Evolutionary conservation across 345 rosid genomes (phyloP).

Genomic region (Moringa oleifera): DNA sequence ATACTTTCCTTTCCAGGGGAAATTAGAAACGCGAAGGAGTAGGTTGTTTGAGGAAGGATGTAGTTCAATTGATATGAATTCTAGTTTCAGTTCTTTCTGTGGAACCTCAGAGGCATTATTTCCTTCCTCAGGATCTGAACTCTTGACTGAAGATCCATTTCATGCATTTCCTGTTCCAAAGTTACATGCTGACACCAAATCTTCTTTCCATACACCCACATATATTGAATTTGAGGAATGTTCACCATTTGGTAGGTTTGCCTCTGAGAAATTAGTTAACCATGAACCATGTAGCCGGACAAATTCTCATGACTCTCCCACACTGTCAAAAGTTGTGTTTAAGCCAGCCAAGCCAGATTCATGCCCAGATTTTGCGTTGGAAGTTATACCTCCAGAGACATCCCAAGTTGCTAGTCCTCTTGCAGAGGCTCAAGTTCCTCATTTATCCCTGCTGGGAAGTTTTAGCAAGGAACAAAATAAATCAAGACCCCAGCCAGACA

Average conservation of each 20-base stretch:
- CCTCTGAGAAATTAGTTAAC: slow-evolving; percentile 18
- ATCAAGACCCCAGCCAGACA: slow-evolving; percentile 20
- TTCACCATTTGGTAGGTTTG: slow-evolving; percentile 19
- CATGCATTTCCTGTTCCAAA: slow-evolving; percentile 17
- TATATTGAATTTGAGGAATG: slow-evolving; percentile 7
- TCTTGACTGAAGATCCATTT: slow-evolving; percentile 21
- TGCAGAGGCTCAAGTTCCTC: slow-evolving; percentile 24
- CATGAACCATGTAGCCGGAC: slow-evolving; percentile 17
- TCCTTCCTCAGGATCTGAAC: slow-evolving; percentile 18
- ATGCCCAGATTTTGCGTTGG: slow-evolving; percentile 17
- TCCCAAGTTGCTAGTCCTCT: slow-evolving; percentile 28
- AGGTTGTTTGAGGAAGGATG: slow-evolving; percentile 35
- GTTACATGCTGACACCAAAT: slow-evolving; percentile 14
- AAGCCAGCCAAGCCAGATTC: slow-evolving; percentile 25
- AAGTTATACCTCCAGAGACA: slow-evolving; percentile 18
- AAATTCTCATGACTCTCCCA: slow-evolving; percentile 17
- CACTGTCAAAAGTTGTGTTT: slow-evolving; percentile 28
- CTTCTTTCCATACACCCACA: slow-evolving; percentile 12
- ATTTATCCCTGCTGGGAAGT: slow-evolving; percentile 33
- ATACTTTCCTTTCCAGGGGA: slow-evolving; percentile 24
- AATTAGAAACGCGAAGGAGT: slow-evolving; percentile 15
- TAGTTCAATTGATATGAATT: slow-evolving; percentile 22
- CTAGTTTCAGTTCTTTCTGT: slow-evolving; percentile 23
- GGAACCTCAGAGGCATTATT: slow-evolving; percentile 16
- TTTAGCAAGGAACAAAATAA: slow-evolving; percentile 21